Evolutionary conservation across 768 basidiomycete species (phyloP).

Genomic region (Xerocomus potaroensis): DNA sequence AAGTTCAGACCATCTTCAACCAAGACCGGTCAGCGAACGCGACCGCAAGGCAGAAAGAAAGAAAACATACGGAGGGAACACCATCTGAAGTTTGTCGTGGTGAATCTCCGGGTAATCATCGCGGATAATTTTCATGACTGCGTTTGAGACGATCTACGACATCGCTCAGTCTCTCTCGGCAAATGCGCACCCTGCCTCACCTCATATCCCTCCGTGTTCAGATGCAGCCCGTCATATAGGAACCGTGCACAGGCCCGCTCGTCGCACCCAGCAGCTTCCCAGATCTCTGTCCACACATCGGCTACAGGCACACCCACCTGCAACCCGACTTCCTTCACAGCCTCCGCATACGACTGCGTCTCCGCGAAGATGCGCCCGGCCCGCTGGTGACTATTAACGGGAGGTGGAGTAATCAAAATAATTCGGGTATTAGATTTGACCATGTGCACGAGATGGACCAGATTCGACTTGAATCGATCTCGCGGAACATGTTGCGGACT

Average conservation of each 20-base stretch:
- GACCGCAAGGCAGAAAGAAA: background rate
- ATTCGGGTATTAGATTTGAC: conserved; percentile 66
- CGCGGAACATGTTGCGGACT: conserved; percentile 77
- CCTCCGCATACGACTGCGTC: conserved; percentile 68
- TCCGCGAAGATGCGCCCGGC: conserved; percentile 51
- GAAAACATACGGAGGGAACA: conserved; percentile 57
- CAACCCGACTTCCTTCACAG: conserved; percentile 56
- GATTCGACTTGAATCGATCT: conserved; percentile 57
- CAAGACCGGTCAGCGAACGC: too few relatives aligned
- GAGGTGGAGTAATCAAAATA: conserved; percentile 82
- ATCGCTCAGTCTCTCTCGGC: conserved; percentile 3
- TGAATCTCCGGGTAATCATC: conserved; percentile 64
- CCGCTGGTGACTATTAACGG: conserved; percentile 64
- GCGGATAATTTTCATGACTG: conserved; percentile 52
- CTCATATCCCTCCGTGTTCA: conserved; percentile 69
- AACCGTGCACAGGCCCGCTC: conserved; percentile 49
- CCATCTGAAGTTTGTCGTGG: conserved; percentile 52
- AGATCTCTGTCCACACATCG: conserved; percentile 74
- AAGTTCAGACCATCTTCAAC: too few relatives aligned
- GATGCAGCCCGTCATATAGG: conserved; percentile 75
- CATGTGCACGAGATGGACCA: conserved; percentile 57
- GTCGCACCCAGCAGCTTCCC: conserved; percentile 63
- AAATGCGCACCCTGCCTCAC: too few relatives aligned
- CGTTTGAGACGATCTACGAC: conserved; percentile 60
- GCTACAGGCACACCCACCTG: conserved; percentile 56